Base-by-base conservation (phyloP, 306 rosid genomes). In the Cucurbita argyrosperma region DNA sequence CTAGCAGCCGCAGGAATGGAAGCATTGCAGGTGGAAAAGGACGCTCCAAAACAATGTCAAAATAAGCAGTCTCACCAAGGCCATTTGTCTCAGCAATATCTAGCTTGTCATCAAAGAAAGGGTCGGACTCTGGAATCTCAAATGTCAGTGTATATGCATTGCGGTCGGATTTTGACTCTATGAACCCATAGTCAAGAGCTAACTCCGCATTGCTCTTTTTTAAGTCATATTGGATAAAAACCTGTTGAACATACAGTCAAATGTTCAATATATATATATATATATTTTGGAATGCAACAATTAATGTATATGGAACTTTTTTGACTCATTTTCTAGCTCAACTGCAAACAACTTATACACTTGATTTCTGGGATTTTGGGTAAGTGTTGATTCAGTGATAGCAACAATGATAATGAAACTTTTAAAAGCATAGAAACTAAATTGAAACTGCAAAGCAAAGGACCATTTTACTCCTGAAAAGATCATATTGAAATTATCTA, bases 101-200 rank as follows among this genome's bases (percentile, higher is more conserved):
- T 42, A 91, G 82, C 83, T 89, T 94, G 85, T 94, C 99, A 39
- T 42, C 97, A 70, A 15, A 89, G 80, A 94, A 94, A 10, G 92
- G 90, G 65, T 91, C 97, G 5, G 96, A 84, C 76, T 85, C 91
- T 0, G 95, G 82, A 80, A 94, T 94, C 71, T 71, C 88, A 14
- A 91, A 81, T 8, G 97, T 94, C 54, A 94, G 74, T 15, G 96
- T 94, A 66, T 72, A 94, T 21, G 90, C 90, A 79, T 85, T 76
- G 62, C 97, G 90, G 14, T 79, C 76, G 30, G 65, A 52, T 70
- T 75, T 78, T 10, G 88, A 78, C 80, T 94, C 98, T 74, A 88
- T 82, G 87, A 94, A 91, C 66, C 99, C 97, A 0, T 94, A 94
- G 82, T 91, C 99, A 77, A 94, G 74, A 77, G 99, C 99, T 76